Evolutionary conservation across 164 flowering plant species (phyloP), one percentile per base, ranked within the genome.

Genomic region (Umbellularia californica): DNA sequence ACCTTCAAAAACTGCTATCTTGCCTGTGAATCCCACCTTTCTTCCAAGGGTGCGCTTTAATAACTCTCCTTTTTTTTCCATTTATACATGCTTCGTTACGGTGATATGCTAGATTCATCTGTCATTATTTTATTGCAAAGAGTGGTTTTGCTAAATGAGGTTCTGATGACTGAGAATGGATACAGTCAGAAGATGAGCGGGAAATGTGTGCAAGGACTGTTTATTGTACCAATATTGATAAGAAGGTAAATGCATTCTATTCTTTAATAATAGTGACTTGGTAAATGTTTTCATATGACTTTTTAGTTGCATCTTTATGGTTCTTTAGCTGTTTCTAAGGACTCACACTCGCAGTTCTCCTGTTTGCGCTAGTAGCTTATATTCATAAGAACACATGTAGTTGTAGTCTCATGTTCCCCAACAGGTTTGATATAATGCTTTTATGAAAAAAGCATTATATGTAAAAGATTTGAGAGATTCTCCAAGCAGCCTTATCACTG

Each of bases 201-300:
- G 98, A 95, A 84, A 91, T 95, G 97, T 95, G 99, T 79, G 90
- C 97, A 71, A 87, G 98, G 79, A 95, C 99, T 62, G 88, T 95
- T 68, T 95, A 95, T 67, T 93, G 98, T 74, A 90, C 99, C 69
- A 95, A 95, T 78, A 93, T 95, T 80, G 99, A 95, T 79, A 95
- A 95, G 87, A 91, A 91, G 98, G 99, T 95, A 84, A 58, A 25
- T 35, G n/a, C 27, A 50, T 58, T 24, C 23, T 13, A 33, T 3
- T 50, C 41, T 41, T 41, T n/a, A 47, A 52, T 35, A 35, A 35
- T 41, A 41, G 47, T 0, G 47, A 41, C 47, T 41, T 9, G 47
- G 22, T 64, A 64, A 25, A 25, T 25, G 28, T 23, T 24, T 14
- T 25, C 3, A 64, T 25, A 24, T 64, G n/a, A 55, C n/a, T 64